phyloP scores from a whole-genome alignment of 2,329 filamentous ascomycete species.

The Phialophora tarda region DNA sequence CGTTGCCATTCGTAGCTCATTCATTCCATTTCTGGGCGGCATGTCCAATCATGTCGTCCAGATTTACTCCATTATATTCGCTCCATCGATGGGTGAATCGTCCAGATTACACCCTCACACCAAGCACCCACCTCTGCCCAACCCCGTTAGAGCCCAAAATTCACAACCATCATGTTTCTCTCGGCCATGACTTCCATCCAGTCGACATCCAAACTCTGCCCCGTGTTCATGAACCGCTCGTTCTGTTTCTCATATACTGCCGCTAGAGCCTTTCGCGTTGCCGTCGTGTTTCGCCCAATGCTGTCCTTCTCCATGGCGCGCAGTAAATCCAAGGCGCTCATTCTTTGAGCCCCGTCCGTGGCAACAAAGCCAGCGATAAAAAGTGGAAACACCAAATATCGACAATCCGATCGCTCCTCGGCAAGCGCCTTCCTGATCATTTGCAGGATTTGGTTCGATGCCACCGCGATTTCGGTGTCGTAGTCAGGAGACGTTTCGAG shows the following conservation, averaged over 20 bases:
- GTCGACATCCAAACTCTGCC: constrained; percentile 54
- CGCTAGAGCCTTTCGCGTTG: constrained; percentile 54
- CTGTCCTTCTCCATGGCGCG: constrained; percentile 54
- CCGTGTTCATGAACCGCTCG: constrained; percentile 47
- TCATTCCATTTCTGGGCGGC: neutral
- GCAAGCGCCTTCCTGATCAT: constrained; percentile 51
- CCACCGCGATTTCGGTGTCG: constrained; percentile 52
- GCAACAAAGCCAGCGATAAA: constrained; percentile 60
- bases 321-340: constrained; percentile 56
- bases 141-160: constrained; percentile 56
- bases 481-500: constrained; percentile 48
- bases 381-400: constrained; percentile 59
- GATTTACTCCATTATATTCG: neutral
- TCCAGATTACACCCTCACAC: neutral
- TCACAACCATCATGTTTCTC: constrained; percentile 56
- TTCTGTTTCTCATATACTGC: constrained; percentile 57
- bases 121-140: neutral
- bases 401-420: constrained; percentile 49
- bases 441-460: constrained; percentile 53
- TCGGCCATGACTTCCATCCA: constrained; percentile 58
- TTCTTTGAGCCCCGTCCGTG: constrained; percentile 50
- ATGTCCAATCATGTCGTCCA: neutral
- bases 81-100: too few relatives aligned
- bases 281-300: constrained; percentile 56
- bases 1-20: neutral